Evolutionary conservation across 345 rosid genomes (phyloP), one percentile per base, ranked within the genome.

Genomic region (Eucalyptus virginea): DNA sequence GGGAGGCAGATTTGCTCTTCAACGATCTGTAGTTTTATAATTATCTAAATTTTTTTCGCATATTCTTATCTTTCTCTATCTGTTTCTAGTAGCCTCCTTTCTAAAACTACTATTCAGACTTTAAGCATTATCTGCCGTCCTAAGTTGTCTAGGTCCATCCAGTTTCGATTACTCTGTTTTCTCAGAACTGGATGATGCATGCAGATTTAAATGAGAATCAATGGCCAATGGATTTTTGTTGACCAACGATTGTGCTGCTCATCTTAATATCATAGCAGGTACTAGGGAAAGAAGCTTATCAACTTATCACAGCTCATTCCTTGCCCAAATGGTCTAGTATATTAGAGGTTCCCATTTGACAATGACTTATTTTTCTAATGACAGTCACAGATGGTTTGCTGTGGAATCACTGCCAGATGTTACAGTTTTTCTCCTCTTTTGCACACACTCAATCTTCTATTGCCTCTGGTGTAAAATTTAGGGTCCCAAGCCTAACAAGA

Each of bases 401-500:
- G 2, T 65, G 40, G 10, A n/a, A 65, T 65, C 16, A 65, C 77
- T n/a, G 77, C 77, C 77, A 65, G 21, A 65, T n/a, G 37, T 65
- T 65, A 14, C 34, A 17, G 16, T n/a, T 65, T 86, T 86, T 86
- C 87, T 24, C 56, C 54, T 16, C 8, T 62, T 65, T 65, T 65
- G 77, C 40, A 15, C 77, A 7, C 37, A 56, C 8, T 60, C 11
- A 65, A 42, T 24, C 28, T 62, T 5, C 44, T 16, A 48, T 34
- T 60, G 49, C 49, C 14, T 86, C 40, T 86, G 45, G 23, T 87
- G 62, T 51, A 51, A 32, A 9, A 48, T 91, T 81, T 86, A 91
- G 92, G 92, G 65, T 88, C 87, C 91, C 88, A 83, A 88, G 72
- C 91, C 89, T 88, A 88, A 86, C 87, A 91, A 93, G 92, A 52